phyloP scores from a whole-genome alignment of 805 yeast genomes.

The Nakazawaea ishiwadae region DNA sequence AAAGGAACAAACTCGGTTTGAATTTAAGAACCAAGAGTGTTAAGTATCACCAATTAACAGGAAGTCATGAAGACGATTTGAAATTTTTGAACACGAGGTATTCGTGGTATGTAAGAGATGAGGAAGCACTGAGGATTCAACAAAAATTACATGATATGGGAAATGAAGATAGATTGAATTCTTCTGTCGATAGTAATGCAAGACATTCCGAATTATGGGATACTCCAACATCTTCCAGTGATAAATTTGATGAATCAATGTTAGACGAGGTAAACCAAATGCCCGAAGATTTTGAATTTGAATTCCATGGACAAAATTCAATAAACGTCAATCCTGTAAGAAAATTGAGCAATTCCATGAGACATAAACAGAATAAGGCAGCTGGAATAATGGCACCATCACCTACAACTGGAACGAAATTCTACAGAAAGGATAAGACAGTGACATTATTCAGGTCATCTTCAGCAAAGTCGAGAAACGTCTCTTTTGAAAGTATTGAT shows the following conservation, averaged over 20 bases:
- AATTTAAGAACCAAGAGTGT: slow-evolving; percentile 9
- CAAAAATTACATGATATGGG: background rate
- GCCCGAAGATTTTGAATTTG: slow-evolving; percentile 32
- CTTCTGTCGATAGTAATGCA: too few species aligned
- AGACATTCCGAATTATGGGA: background rate
- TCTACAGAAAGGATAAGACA: slow-evolving; percentile 22
- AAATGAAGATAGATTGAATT: too few species aligned
- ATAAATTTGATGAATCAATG: slow-evolving; percentile 20
- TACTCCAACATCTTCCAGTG: background rate
- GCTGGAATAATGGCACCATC: slow-evolving; percentile 3
- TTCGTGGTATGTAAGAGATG: slow-evolving; percentile 27
- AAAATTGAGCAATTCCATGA: background rate
- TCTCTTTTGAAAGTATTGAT: slow-evolving; percentile 15
- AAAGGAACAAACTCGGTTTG: slow-evolving; percentile 1
- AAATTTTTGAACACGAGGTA: slow-evolving; percentile 18
- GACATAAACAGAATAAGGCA: background rate
- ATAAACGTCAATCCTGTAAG: background rate
- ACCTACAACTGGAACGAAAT: slow-evolving; percentile 13
- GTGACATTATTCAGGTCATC: slow-evolving; percentile 25
- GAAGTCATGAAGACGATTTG: slow-evolving; percentile 17
- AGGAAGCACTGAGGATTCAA: slow-evolving; percentile 6
- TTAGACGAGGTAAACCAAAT: slow-evolving; percentile 31
- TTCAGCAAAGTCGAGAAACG: slow-evolving; percentile 12
- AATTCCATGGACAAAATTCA: slow-evolving; percentile 6
- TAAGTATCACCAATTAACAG: slow-evolving; percentile 19